Conservation (phyloP, 2,329 filamentous ascomycete species). For the Camillea tinctor region DNA sequence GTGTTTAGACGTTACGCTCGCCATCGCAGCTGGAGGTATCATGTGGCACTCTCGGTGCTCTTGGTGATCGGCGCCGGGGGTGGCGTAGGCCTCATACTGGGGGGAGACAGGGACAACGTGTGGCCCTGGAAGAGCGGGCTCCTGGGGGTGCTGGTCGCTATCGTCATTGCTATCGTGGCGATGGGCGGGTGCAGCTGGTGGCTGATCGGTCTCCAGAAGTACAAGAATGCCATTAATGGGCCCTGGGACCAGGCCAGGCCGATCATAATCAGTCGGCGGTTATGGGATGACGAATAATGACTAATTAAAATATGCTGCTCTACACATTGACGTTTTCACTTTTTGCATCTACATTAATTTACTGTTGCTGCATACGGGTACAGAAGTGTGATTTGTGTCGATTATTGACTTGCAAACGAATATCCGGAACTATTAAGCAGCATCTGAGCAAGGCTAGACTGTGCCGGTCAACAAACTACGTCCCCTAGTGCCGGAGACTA, state of each 20-base stretch:
- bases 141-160: conserved; percentile 73
- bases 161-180: conserved; percentile 69
- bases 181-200: conserved; percentile 98
- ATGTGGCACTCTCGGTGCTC: conserved; percentile 71
- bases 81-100: conserved; percentile 66
- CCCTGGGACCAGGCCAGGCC: conserved; percentile 96
- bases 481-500: too few relatives aligned
- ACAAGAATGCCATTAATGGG: conserved; percentile 98
- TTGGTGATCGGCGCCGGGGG: conserved; percentile 79
- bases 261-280: conserved; percentile 68
- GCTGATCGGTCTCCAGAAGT: conserved; percentile 94
- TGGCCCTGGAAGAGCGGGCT: conserved; percentile 57
- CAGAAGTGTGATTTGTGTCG: too few relatives aligned
- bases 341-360: too few relatives aligned
- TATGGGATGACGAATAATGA: conserved; percentile 47
- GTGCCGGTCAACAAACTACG: too few relatives aligned
- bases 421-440: too few relatives aligned
- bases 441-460: too few relatives aligned
- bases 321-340: too few relatives aligned
- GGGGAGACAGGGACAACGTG: conserved; percentile 39
- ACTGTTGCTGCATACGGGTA: too few relatives aligned
- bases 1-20: conserved; percentile 89
- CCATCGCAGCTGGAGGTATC: conserved; percentile 77
- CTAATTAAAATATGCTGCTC: neutral
- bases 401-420: too few relatives aligned